Evolutionary conservation across 1,284 basidiomycete species (phyloP).

Genomic region (Trichosporon inkin): DNA sequence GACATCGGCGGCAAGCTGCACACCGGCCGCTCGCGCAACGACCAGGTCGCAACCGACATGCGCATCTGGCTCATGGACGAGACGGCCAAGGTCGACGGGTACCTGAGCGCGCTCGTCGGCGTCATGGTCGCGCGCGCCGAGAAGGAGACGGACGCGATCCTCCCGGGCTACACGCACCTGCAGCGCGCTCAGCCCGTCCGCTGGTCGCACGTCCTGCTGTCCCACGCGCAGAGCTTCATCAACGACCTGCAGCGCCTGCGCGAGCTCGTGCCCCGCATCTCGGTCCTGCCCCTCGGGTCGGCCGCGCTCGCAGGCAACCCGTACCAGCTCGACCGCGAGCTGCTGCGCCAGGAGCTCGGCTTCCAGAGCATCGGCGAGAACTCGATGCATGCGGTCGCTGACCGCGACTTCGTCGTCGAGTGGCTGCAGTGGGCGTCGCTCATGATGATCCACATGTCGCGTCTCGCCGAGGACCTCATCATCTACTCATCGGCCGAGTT

Average conservation of each 20-base stretch:
- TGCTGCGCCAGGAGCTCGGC: constrained; percentile 77
- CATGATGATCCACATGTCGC: constrained; percentile 87
- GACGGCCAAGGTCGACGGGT: constrained; percentile 65
- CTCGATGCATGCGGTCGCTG: constrained; percentile 90
- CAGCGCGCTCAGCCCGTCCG: constrained; percentile 96
- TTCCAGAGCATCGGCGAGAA: constrained; percentile 83
- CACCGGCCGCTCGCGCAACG: constrained; percentile 92
- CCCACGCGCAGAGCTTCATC: constrained; percentile 87
- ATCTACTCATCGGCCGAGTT: constrained; percentile 96
- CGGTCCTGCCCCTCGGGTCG: constrained; percentile 86
- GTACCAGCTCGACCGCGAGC: constrained; percentile 84
- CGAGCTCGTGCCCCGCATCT: constrained; percentile 77
- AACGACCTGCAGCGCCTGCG: constrained; percentile 82
- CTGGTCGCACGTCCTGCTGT: constrained; percentile 94
- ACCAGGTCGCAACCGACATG: constrained; percentile 98
- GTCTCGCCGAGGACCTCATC: constrained; percentile 93
- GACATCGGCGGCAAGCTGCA: constrained; percentile 84
- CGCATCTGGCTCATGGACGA: constrained; percentile 89
- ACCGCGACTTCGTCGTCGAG: constrained; percentile 95
- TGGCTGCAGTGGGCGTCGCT: constrained; percentile 95
- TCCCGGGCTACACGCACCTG: constrained; percentile 96
- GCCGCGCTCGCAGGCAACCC: constrained; percentile 96
- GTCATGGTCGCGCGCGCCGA: constrained; percentile 89
- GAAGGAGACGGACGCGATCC: constrained; percentile 81
- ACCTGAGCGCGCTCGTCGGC: constrained; percentile 71